Evolutionary conservation across 225 moss, liverwort and hornwort species (phyloP).

Genomic region (Antitrichia curtipendula): DNA sequence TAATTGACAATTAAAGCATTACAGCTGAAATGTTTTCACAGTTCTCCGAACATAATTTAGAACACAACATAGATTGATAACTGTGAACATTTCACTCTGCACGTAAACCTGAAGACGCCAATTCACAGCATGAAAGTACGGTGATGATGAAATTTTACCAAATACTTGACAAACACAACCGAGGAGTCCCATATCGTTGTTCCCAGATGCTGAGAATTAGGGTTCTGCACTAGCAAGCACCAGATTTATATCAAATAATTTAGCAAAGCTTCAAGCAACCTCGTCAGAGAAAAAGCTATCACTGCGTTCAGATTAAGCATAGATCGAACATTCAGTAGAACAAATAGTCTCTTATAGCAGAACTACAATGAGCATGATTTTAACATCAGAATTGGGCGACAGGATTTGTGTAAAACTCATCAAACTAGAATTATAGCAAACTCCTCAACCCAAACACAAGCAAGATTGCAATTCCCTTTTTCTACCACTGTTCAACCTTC

Average conservation of each 20-base stretch:
- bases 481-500: neutral
- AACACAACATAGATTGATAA: neutral
- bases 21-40: neutral
- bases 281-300: neutral
- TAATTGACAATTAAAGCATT: neutral
- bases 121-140: neutral
- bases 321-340: neutral
- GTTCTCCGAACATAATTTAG: neutral
- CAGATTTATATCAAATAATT: neutral
- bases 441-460: neutral
- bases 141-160: conserved; percentile 24
- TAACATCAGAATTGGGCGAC: neutral
- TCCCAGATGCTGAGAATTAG: conserved; percentile 80
- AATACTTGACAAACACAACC: conserved; percentile 71
- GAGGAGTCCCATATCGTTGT: conserved; percentile 97
- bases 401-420: neutral
- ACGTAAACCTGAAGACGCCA: neutral
- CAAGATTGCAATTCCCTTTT: neutral
- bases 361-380: neutral
- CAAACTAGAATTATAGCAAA: neutral
- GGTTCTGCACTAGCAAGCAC: conserved; percentile 41
- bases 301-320: neutral
- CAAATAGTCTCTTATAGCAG: neutral
- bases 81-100: neutral
- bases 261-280: neutral